Conservation (phyloP, 176 grass and related monocot species). For the Cenchrus purpureus region DNA sequence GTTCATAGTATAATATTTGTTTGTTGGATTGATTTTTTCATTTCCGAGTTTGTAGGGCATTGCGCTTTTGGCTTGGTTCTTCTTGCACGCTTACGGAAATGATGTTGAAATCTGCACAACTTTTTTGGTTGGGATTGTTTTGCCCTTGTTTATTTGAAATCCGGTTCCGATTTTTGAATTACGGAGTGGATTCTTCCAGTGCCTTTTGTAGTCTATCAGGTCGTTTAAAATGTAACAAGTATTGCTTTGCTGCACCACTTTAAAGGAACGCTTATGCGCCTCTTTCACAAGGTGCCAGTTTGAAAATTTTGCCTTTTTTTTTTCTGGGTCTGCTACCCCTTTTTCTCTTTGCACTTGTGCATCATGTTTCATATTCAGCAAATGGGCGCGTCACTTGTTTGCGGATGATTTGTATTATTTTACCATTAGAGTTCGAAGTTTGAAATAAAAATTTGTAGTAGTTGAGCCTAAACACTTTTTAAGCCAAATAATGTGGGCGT, state of each 20-base stretch:
- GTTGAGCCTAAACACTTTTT: neutral
- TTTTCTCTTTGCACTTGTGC: neutral
- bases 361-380: neutral
- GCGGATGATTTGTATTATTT: neutral
- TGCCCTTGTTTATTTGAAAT: neutral
- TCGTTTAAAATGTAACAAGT: constrained; percentile 15
- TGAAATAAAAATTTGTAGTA: neutral
- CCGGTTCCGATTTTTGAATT: neutral
- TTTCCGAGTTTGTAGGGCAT: neutral
- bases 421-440: neutral
- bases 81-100: neutral
- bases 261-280: neutral
- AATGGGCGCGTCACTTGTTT: neutral
- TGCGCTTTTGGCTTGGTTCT: neutral
- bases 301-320: neutral
- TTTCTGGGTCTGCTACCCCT: neutral
- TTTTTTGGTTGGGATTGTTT: neutral
- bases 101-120: neutral
- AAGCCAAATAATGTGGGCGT: neutral
- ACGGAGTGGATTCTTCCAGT: neutral
- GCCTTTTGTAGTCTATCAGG: neutral
- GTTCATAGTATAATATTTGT: neutral
- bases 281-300: neutral
- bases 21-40: neutral
- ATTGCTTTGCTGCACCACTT: neutral